phyloP scores from a whole-genome alignment of 768 basidiomycete species.

The Hygrocybe punicea region DNA sequence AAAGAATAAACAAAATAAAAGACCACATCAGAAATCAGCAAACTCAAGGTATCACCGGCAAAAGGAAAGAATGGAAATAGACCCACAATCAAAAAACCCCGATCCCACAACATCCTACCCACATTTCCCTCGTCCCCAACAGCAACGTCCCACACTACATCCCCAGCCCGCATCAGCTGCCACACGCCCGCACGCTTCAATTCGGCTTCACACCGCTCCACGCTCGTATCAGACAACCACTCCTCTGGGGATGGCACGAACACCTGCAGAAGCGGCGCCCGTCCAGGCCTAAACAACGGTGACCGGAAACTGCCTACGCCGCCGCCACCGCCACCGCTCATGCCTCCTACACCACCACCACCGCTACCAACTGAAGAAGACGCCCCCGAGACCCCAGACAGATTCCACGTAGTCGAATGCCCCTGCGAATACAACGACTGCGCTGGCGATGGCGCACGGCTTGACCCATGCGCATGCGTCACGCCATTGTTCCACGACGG shows the following conservation, averaged over 20 bases:
- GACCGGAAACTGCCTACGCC: constrained; percentile 50
- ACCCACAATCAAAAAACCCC: constrained; percentile 80
- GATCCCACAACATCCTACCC: constrained; percentile 84
- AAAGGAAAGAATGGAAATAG: constrained; percentile 14
- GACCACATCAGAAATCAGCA: too few relatives aligned
- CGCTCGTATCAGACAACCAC: constrained; percentile 80
- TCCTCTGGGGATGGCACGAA: constrained; percentile 86
- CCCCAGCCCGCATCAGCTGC: constrained; percentile 64
- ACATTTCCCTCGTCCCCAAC: constrained; percentile 83
- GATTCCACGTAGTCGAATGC: constrained; percentile 6
- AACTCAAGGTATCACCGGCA: too few relatives aligned
- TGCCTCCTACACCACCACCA: neutral
- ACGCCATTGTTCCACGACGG: constrained; percentile 15
- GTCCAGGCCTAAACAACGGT: constrained; percentile 64
- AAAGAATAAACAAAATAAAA: too few relatives aligned
- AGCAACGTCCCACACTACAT: constrained; percentile 85
- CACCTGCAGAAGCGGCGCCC: constrained; percentile 74
- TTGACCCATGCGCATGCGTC: neutral
- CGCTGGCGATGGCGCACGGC: constrained; percentile 57
- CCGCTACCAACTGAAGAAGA: neutral
- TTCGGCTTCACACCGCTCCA: constrained; percentile 80
- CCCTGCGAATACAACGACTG: constrained; percentile 49
- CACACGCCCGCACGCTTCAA: constrained; percentile 64
- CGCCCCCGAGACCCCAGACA: neutral
- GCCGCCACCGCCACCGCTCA: constrained; percentile 8